phyloP scores from a whole-genome alignment of 805 yeast species.

The Ogataea salicorniae region DNA sequence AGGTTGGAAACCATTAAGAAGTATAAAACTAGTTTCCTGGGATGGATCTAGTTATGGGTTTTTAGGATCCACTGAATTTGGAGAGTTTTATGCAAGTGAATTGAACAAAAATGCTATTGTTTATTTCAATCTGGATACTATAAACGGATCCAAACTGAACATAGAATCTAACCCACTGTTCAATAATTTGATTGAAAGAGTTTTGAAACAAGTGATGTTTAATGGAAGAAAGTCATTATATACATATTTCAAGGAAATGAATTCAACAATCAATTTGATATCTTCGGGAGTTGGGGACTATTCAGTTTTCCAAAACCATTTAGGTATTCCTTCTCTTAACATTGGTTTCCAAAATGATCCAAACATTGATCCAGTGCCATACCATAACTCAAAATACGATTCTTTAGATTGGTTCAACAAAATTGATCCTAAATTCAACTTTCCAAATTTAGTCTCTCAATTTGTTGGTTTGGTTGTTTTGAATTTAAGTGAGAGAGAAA shows the following conservation, averaged over 20 bases:
- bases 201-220: constrained; percentile 42
- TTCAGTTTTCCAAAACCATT: constrained; percentile 56
- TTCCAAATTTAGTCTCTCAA: constrained; percentile 54
- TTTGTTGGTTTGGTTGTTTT: constrained; percentile 53
- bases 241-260: constrained; percentile 41
- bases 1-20: constrained; percentile 42
- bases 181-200: constrained; percentile 37
- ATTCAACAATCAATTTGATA: constrained; percentile 35
- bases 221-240: constrained; percentile 36
- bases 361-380: constrained; percentile 45
- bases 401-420: constrained; percentile 50
- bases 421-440: constrained; percentile 40
- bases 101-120: constrained; percentile 42
- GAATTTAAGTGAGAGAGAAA: constrained; percentile 52
- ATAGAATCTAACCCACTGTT: constrained; percentile 56
- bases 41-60: constrained; percentile 46
- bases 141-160: constrained; percentile 44
- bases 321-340: constrained; percentile 62
- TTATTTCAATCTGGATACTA: constrained; percentile 50
- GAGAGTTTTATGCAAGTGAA: constrained; percentile 40
- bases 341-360: constrained; percentile 37
- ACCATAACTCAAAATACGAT: constrained; percentile 55
- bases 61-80: constrained; percentile 53
- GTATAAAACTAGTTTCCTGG: constrained; percentile 36
- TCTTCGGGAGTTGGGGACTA: constrained; percentile 49